phyloP scores from a whole-genome alignment of 331 rosid species.

The Cucumis variabilis region DNA sequence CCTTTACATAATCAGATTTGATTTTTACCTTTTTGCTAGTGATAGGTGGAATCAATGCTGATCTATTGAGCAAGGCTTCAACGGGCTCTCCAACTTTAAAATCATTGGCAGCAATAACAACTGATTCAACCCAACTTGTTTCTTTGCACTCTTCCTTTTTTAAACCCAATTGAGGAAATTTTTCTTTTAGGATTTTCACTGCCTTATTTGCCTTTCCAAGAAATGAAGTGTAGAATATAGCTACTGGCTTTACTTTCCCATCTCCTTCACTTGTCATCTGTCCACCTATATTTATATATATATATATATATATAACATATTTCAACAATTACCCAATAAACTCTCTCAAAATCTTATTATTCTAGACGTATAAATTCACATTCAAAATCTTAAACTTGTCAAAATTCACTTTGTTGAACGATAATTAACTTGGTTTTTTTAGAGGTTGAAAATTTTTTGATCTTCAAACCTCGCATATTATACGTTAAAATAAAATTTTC shows the following conservation, averaged over 20 bases:
- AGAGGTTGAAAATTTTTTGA: no score
- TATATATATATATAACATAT: no score
- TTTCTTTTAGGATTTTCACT: background rate
- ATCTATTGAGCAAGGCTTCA: conserved; percentile 1
- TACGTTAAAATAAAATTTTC: no score
- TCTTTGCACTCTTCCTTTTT: background rate
- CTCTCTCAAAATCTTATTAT: no score
- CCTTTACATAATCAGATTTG: background rate
- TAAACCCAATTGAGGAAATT: background rate
- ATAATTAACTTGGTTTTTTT: no score
- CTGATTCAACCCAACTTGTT: background rate
- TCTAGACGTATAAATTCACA: no score
- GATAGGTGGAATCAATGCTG: background rate
- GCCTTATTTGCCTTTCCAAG: background rate
- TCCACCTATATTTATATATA: background rate
- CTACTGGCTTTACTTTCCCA: background rate
- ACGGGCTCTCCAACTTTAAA: background rate
- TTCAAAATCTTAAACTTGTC: no score
- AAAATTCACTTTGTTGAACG: no score
- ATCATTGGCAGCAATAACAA: background rate
- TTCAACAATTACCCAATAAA: no score
- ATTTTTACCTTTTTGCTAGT: background rate
- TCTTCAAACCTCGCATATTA: no score
- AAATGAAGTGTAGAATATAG: background rate
- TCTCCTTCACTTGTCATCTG: background rate